A percentile compares a stretch with the other conserved stretches of the same genome.
Evolutionary conservation across 257 asterid species (phyloP).

Genomic region (Plantago ovata): DNA sequence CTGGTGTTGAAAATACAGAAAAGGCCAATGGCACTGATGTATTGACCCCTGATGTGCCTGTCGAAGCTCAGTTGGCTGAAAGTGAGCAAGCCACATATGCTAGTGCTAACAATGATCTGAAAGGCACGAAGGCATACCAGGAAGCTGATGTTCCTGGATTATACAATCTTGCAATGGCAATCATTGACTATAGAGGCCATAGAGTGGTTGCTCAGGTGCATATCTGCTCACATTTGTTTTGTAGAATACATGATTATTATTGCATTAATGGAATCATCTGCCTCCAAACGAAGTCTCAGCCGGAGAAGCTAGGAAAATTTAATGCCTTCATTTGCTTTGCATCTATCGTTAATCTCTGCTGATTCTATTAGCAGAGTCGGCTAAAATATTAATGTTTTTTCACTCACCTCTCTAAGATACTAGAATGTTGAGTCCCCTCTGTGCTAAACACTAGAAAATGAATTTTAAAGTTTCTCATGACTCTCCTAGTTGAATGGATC

Average conservation of each 20-base stretch:
- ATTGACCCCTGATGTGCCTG: slow-evolving; percentile 43
- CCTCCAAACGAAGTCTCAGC: not conserved
- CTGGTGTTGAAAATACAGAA: slow-evolving; percentile 33
- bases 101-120: slow-evolving; percentile 93
- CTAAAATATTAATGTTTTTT: no score
- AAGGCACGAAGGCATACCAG: slow-evolving; percentile 95
- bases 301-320: not conserved
- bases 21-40: slow-evolving; percentile 31
- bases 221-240: slow-evolving; percentile 4
- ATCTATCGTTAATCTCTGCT: not conserved
- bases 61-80: slow-evolving; percentile 76
- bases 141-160: slow-evolving; percentile 94
- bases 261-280: not conserved
- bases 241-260: not conserved
- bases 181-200: slow-evolving; percentile 95
- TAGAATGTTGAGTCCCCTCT: no score
- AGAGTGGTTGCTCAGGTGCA: slow-evolving; percentile 96
- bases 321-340: not conserved
- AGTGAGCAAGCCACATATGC: slow-evolving; percentile 99
- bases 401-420: no score
- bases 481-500: no score
- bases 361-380: no score
- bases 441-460: no score
- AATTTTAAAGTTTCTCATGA: no score
- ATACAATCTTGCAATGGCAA: slow-evolving; percentile 94